Evolutionary conservation across 345 rosid genomes (phyloP).

Genomic region (Luvunga scandens): DNA sequence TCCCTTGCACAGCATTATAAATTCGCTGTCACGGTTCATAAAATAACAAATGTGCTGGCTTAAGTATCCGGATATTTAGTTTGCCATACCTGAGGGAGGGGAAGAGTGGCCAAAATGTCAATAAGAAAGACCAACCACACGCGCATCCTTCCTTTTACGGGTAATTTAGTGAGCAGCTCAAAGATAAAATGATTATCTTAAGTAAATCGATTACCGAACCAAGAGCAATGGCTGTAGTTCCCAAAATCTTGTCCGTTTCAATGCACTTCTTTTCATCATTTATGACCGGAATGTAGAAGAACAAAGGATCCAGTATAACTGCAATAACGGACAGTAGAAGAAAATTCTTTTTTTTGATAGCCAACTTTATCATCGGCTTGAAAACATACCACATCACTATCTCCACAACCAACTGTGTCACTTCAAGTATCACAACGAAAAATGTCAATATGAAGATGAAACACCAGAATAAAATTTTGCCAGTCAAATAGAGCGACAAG

Average conservation of each 20-base stretch:
- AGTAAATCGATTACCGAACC: neutral
- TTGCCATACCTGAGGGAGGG: neutral
- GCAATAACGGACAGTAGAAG: neutral
- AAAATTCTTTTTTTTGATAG: neutral
- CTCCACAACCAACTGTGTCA: no score
- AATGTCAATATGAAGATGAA: no score
- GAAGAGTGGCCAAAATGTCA: neutral
- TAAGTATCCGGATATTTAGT: no score
- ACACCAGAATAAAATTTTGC: no score
- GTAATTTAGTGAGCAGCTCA: neutral
- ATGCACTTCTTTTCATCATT: constrained; percentile 6
- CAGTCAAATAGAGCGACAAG: no score
- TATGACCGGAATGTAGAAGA: constrained; percentile 12
- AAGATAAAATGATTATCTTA: neutral
- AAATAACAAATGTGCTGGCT: no score
- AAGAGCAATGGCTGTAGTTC: neutral
- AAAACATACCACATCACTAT: no score
- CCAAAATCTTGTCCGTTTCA: neutral
- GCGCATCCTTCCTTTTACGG: neutral
- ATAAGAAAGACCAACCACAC: neutral
- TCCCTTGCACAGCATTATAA: no score
- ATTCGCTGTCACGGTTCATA: neutral
- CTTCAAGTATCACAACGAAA: no score
- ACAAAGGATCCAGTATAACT: constrained; percentile 14
- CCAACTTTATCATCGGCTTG: no score